Conservation (phyloP, 495 filamentous ascomycete species). For the Filosporella fistucella region DNA sequence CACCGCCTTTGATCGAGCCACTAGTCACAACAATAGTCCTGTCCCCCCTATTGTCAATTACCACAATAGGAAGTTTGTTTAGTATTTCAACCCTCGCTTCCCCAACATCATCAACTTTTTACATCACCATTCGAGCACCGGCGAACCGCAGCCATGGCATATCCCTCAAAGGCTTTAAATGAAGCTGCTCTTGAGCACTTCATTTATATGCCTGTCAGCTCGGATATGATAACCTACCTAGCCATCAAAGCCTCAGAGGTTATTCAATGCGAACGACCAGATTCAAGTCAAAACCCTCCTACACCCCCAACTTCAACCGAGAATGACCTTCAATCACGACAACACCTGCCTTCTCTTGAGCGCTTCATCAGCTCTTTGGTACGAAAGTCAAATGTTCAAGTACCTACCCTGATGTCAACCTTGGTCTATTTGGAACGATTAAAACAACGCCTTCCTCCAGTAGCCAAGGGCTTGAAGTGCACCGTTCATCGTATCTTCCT, state of each 20-base stretch:
- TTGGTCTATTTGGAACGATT: slow-evolving; percentile 89
- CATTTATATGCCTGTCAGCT: slow-evolving; percentile 73
- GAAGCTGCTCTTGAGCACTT: slow-evolving; percentile 86
- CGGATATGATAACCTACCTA: slow-evolving; percentile 81
- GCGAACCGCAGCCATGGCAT: slow-evolving; percentile 13
- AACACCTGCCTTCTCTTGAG: slow-evolving; percentile 65
- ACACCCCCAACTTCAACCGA: slow-evolving; percentile 66
- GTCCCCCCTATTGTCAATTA: background rate
- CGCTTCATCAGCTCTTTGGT: slow-evolving; percentile 89
- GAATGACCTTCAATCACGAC: slow-evolving; percentile 35
- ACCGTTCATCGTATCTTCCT: slow-evolving; percentile 98
- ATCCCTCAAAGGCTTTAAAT: slow-evolving; percentile 36
- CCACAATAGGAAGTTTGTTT: slow-evolving; percentile 4
- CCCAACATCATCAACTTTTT: background rate
- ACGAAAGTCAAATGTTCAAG: slow-evolving; percentile 90
- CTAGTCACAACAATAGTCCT: background rate
- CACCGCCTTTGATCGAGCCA: no score
- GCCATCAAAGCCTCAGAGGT: slow-evolving; percentile 78
- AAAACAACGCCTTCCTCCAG: slow-evolving; percentile 76
- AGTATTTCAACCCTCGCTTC: background rate
- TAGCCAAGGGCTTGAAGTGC: slow-evolving; percentile 95
- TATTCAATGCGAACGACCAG: slow-evolving; percentile 75
- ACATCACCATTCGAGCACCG: slow-evolving; percentile 4
- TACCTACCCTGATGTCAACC: slow-evolving; percentile 93
- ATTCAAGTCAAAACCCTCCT: slow-evolving; percentile 53